Percentiles rank a stretch among this genome's conserved stretches.
These are phyloP conservation scores for Monosporascus ibericus DNA, from an alignment of 2,329 filamentous ascomycete genomes.

Conservation along the genomic window DNA sequence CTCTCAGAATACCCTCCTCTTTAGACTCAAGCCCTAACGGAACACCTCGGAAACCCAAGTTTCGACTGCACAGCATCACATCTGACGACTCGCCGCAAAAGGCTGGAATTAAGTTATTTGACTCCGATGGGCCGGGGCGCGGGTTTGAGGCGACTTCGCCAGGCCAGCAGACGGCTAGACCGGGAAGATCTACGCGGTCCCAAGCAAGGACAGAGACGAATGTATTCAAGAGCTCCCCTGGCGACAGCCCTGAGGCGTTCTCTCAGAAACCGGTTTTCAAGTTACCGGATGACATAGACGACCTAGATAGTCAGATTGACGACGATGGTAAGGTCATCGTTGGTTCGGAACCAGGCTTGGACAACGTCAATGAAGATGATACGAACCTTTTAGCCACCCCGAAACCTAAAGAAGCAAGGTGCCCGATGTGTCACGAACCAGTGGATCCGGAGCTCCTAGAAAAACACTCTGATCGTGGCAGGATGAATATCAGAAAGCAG, in stretches of 20 bases:
- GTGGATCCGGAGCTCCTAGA: conserved; percentile 52
- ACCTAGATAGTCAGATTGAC: conserved; percentile 12
- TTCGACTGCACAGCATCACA: conserved; percentile 5
- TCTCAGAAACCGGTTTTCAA: conserved; percentile 18
- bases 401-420: conserved; percentile 32
- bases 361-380: conserved; percentile 13
- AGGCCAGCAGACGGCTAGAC: neutral
- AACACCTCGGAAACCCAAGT: neutral
- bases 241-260: conserved; percentile 4
- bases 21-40: conserved; percentile 4
- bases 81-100: conserved; percentile 1
- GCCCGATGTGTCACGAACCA: conserved; percentile 60
- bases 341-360: conserved; percentile 3
- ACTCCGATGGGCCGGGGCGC: conserved; percentile 1
- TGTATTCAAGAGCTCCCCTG: conserved; percentile 2
- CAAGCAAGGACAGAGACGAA: neutral
- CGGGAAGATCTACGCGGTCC: conserved; percentile 1
- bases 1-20: conserved; percentile 6
- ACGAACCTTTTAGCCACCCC: conserved; percentile 8
- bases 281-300: conserved; percentile 15
- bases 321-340: conserved; percentile 4
- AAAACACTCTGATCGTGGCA: conserved; percentile 39
- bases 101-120: conserved; percentile 2
- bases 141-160: neutral
- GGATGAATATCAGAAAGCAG: conserved; percentile 53